A percentile compares a stretch with the other conserved stretches of the same genome.
Evolutionary conservation across 148 eudicot species (phyloP).

Genomic region (Camellia sinensis): DNA sequence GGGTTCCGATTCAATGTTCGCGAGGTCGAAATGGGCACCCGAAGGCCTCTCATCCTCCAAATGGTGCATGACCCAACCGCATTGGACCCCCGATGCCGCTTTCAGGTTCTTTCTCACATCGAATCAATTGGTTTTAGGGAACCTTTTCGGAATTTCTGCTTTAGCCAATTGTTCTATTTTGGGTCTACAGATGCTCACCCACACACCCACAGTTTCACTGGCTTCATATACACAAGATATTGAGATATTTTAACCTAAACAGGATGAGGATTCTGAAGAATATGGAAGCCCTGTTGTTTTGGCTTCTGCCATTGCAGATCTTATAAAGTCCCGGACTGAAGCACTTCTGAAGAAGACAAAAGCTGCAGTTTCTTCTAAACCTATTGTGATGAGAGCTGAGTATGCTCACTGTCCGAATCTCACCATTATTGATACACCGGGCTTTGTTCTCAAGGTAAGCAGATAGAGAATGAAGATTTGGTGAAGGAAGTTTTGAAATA

Average conservation of each 20-base stretch:
- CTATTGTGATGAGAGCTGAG: conserved; percentile 97
- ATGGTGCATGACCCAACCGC: conserved; percentile 92
- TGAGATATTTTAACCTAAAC: conserved; percentile 18
- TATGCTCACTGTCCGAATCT: conserved; percentile 97
- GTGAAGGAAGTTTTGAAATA: not conserved
- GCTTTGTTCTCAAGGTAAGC: conserved; percentile 88
- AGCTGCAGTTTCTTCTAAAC: conserved; percentile 85
- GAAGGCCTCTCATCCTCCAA: conserved; percentile 87
- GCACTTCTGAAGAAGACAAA: conserved; percentile 61
- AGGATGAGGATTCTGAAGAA: conserved; percentile 97
- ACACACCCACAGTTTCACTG: not conserved
- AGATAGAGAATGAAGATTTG: not conserved
- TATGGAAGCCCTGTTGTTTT: conserved; percentile 69
- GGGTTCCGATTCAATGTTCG: conserved; percentile 93
- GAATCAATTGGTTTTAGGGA: not conserved
- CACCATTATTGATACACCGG: conserved; percentile 93
- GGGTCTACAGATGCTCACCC: too few species aligned
- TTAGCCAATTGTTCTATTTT: not conserved
- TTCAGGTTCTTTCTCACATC: conserved; percentile 53
- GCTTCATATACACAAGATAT: not conserved
- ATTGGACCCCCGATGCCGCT: conserved; percentile 78
- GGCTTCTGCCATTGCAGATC: conserved; percentile 78
- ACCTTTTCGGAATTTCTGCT: not conserved
- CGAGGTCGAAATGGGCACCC: conserved; percentile 97
- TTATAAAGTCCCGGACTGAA: conserved; percentile 83